Base-by-base conservation (phyloP, 2,329 filamentous ascomycete species). In the Exophiala alcalophila region DNA sequence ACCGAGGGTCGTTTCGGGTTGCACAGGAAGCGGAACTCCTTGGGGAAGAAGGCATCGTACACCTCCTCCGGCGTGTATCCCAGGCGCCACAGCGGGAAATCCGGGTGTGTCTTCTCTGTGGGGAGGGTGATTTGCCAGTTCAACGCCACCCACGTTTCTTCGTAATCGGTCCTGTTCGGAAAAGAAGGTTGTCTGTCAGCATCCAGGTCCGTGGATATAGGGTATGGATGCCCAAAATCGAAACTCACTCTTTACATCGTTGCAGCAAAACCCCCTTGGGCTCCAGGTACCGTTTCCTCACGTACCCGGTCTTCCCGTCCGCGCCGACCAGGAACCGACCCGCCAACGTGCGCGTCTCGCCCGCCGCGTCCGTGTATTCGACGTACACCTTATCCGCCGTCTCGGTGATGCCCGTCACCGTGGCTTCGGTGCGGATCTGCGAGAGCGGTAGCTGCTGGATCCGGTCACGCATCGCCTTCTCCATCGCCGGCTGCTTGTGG, bases 281-380 rank as follows among this genome's bases (percentile, higher is more conserved):
- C 38, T 62, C 46, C 3, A 62, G 47, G 42, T 60, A 62, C 5
- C 49, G 47, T 38, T 62, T 62, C 9, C 59, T 47, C 11, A 57
- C 59, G 44, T 50, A 60, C 23, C 62, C 62, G 53, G 49, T 60
- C 46, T 56, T 63, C 1, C 59, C 57, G 50, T 65, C 55, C 3
- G 57, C 48, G n/a, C 55, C 53, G 34, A 61, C 52, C 5, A 61
- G 44, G 45, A 60, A 67, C 2, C 39, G 53, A 4, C 54, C 50
- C 12, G 54, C 47, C 5, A 65, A 37, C 5, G 29, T 29, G 2
- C 30, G 44, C 8, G 35, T 24, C 15, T 47, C 34, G 4, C 57
- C 57, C 15, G 43, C 7, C 3, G 44, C n/a, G 40, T 59, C 53
- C 2, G 18, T 27, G 25, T 52, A 52, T 8, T 47, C 33, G 14